Evolutionary conservation across 2,329 filamentous ascomycete genomes (phyloP).

Genomic region (Verticillium tricorpus): DNA sequence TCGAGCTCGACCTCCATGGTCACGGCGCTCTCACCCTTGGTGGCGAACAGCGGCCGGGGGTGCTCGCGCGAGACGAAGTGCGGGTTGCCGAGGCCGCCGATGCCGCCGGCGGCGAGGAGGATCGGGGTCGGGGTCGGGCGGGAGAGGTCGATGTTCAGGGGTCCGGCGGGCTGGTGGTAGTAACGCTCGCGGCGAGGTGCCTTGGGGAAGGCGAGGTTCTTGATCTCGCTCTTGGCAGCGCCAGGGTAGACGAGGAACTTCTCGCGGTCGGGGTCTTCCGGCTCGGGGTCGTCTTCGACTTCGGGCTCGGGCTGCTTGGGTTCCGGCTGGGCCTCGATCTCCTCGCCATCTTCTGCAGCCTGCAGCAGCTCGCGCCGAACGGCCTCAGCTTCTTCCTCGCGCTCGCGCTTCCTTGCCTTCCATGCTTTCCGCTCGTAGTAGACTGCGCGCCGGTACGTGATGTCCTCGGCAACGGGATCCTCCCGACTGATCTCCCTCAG

Average conservation of each 20-base stretch:
- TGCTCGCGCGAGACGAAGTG: conserved; percentile 80
- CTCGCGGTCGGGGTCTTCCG: conserved; percentile 48
- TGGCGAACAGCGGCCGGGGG: conserved; percentile 79
- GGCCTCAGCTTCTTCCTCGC: conserved; percentile 4
- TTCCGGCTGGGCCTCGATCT: conserved; percentile 1
- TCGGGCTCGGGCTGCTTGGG: conserved; percentile 9
- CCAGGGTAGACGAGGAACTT: conserved; percentile 89
- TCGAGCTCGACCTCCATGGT: conserved; percentile 80
- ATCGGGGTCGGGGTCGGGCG: conserved; percentile 78
- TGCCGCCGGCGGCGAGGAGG: conserved; percentile 78
- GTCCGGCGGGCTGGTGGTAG: conserved; percentile 65
- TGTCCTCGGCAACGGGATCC: conserved; percentile 71
- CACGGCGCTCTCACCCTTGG: conserved; percentile 75
- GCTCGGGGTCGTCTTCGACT: conserved; percentile 33
- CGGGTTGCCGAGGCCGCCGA: conserved; percentile 89
- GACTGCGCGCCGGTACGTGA: conserved; percentile 17
- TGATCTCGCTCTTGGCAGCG: conserved; percentile 65
- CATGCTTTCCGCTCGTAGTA: conserved; percentile 13
- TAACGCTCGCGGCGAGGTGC: conserved; percentile 47
- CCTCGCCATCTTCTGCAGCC: conserved; percentile 6
- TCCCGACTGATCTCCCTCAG: conserved; percentile 75
- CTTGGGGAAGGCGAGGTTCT: conserved; percentile 41
- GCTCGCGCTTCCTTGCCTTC: conserved; percentile 5
- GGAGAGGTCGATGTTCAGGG: conserved; percentile 69
- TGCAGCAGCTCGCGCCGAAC: conserved; percentile 11